Base-by-base conservation (phyloP, 331 rosid genomes). In the Malus hybrid region DNA sequence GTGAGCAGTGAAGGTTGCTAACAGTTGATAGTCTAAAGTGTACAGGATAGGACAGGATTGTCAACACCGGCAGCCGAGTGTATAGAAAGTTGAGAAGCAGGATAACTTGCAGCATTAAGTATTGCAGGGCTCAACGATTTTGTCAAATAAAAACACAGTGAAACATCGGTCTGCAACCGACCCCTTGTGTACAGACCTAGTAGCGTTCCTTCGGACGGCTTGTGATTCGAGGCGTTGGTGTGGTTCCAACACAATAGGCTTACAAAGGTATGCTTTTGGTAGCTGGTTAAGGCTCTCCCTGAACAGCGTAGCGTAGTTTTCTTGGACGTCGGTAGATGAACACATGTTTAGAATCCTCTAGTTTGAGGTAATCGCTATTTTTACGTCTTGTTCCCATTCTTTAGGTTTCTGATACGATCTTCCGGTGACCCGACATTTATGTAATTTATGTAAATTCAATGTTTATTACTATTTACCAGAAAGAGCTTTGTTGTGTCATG, bases 11-110 rank as follows among this genome's bases (percentile, higher is more conserved):
- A 74, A 46, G 62, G 77, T 29, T 63, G 77, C 70, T 48, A 50
- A 63, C 9, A 29, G 53, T 66, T 36, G 77, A 74, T 46, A 7
- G 63, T 63, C 70, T 74, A 30, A 74, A 74, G 18, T 63, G 77
- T 74, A 74, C 33, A 74, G 70, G 48, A 52, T 46, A 73, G 70
- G 67, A 5, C 11, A 39, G 62, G 69, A 74, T 30, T 63, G 70
- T 74, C 77, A 34, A 63, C 77, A 29, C 36, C 16, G 48, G 77
- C 70, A 74, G 30, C 77, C 32, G 12, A 29, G 61, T 36, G 19
- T 66, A 66, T 9, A 32, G 29, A 66, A 20, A 66, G 53, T 66
- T 64, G 52, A 33, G 70, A 10, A 66, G 70, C 70, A 65, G 70
- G 33, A 36, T n/a, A 10, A n/a, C 13, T 34, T 34, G 1, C 44